Evolutionary conservation across 495 filamentous ascomycete genomes (phyloP).

Genomic region (Aspergillus biplanus): DNA sequence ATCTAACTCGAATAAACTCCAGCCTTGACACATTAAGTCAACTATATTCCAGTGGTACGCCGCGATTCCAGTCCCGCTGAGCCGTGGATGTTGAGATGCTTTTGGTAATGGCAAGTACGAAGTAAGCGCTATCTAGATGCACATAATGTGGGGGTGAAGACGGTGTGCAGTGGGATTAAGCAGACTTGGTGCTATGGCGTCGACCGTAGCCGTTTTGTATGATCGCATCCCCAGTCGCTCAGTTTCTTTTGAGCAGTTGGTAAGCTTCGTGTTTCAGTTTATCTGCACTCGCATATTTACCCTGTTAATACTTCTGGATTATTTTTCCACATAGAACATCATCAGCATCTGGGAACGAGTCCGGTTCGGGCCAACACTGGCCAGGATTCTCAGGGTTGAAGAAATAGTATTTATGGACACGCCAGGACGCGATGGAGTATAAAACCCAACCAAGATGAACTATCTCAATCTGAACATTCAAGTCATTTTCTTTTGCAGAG

Average conservation of each 20-base stretch:
- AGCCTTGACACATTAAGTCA: no score
- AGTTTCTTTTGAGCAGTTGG: conserved; percentile 3
- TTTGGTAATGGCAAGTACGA: no score
- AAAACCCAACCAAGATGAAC: conserved; percentile 25
- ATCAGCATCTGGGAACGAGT: conserved; percentile 22
- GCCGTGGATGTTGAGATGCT: no score
- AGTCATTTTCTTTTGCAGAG: conserved; percentile 18
- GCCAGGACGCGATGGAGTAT: conserved; percentile 23
- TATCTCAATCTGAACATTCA: conserved; percentile 25
- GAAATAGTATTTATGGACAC: conserved; percentile 27
- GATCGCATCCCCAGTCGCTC: no score
- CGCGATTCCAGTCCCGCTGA: no score
- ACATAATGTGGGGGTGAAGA: no score
- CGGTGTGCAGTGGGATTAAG: no score
- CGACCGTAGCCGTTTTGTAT: no score
- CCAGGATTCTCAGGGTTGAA: conserved; percentile 24
- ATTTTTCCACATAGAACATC: conserved; percentile 20
- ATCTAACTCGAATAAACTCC: no score
- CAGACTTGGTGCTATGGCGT: no score
- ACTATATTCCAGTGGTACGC: no score
- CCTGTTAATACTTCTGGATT: conserved; percentile 22
- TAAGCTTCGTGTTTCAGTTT: conserved; percentile 17
- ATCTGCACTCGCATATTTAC: conserved; percentile 20
- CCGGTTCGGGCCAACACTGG: conserved; percentile 20
- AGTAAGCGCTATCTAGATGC: no score